Conservation (phyloP, 805 yeast genomes). For the Kodamaea kaohsiungensis region DNA sequence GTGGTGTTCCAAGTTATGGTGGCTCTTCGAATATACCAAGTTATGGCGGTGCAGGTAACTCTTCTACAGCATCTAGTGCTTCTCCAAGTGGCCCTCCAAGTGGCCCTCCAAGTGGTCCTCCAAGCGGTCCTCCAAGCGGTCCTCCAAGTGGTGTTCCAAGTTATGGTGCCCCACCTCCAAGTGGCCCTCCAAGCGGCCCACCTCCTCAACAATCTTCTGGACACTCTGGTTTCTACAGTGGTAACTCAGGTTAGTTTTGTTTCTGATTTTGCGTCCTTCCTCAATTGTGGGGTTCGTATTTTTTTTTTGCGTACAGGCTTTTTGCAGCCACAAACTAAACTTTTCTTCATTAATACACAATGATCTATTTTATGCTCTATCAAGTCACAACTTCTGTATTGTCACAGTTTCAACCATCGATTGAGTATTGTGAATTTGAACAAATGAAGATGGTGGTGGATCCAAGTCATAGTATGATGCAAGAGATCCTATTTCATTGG, state of each 20-base stretch:
- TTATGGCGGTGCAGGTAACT: background rate
- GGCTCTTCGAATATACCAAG: background rate
- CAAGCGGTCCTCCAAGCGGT: background rate
- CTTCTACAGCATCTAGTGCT: background rate
- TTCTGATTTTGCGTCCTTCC: background rate
- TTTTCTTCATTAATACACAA: background rate
- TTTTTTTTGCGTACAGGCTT: background rate
- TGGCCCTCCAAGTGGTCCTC: background rate
- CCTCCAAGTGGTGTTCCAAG: background rate
- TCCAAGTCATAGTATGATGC: background rate
- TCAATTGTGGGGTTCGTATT: background rate
- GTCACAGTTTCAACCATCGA: background rate
- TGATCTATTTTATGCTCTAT: background rate
- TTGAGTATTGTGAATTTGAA: background rate
- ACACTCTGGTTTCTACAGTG: too few relatives aligned
- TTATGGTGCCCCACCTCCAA: background rate
- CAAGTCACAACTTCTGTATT: background rate
- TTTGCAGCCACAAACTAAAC: conserved; percentile 8
- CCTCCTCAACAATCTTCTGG: background rate
- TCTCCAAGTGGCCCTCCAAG: conserved; percentile 1
- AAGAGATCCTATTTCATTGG: conserved; percentile 8
- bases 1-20: background rate
- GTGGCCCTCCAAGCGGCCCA: background rate
- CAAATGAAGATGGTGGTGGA: background rate
- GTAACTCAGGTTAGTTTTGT: too few relatives aligned